phyloP scores from a whole-genome alignment of 139 green algal genomes.

The Chlorella sp. region DNA sequence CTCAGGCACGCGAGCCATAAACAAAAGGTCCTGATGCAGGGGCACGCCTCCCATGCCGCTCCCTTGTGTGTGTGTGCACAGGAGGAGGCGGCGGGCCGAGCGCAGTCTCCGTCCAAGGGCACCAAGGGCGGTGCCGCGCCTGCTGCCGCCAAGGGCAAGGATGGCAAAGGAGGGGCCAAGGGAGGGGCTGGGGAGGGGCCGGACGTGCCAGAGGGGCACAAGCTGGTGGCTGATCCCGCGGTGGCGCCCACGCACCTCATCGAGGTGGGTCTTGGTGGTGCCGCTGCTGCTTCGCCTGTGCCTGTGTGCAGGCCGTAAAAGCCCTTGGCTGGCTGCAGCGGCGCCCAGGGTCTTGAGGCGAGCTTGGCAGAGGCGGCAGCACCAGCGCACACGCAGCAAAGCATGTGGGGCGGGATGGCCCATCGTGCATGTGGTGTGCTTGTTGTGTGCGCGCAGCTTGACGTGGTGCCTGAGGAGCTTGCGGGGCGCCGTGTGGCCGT shows the following conservation, averaged over 20 bases:
- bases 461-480: background rate
- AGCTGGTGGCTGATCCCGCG: conserved; percentile 14
- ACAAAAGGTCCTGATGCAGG: background rate
- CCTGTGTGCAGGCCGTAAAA: background rate
- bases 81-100: background rate
- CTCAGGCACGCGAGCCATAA: too few species aligned
- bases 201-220: conserved; percentile 14
- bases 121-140: background rate
- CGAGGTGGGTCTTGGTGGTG: conserved; percentile 17
- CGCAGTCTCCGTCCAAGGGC: background rate
- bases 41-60: background rate
- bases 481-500: background rate
- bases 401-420: background rate
- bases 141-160: background rate
- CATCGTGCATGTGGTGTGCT: too few species aligned
- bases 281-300: too few species aligned
- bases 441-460: background rate
- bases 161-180: conserved; percentile 2
- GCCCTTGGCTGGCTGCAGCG: too few species aligned
- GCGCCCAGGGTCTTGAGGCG: too few species aligned
- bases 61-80: conserved; percentile 4
- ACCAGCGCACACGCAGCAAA: background rate
- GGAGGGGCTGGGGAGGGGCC: background rate
- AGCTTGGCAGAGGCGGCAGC: too few species aligned
- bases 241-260: conserved; percentile 20